Evolutionary conservation across 192 early-diverging fungal species (phyloP), one percentile per base, ranked within the genome.

Genomic region (Coemansia umbellata): DNA sequence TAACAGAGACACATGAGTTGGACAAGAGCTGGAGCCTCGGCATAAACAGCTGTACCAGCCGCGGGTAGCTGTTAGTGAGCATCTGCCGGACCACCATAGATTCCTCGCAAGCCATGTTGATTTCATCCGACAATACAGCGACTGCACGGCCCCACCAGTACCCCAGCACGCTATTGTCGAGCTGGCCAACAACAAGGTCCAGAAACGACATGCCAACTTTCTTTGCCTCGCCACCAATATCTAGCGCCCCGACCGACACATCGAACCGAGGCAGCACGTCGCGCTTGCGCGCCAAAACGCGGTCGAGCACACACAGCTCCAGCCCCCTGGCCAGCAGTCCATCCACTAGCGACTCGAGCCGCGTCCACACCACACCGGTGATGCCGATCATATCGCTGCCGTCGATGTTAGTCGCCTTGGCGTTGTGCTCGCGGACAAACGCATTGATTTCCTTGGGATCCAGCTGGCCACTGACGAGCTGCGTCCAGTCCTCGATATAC

Each of bases 91-190:
- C 19, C 4, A 60, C 64, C 17, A 32, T 41, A 0, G 64, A 60
- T 5, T 55, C 55, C 4, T 13, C 27, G 32, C 57, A 60, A 8
- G 64, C 57, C 3, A 27, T 26, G 24, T 42, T 35, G 11, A 63
- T 21, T 39, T 62, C 51, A 0, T 50, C 51, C 0, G 55, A 43
- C 50, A 70, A 35, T 2, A 56, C 55, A 2, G 55, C 33, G 8
- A 70, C 44, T 0, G 68, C 68, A 1, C 56, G 52, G 28, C 68
- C 54, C 68, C 68, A 70, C 68, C 68, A 70, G 36, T 63, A 70
- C 1, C 60, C 68, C 39, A 70, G 26, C 2, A 27, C 24, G 31
- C 51, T 53, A 44, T 58, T 52, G 30, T 55, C 64, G 17, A 74
- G 55, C 45, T 35, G 33, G 19, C 22, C 52, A 0, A 53, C 69